Evolutionary conservation across 257 asterid genomes (phyloP).

Genomic region (Primulina eburnea): DNA sequence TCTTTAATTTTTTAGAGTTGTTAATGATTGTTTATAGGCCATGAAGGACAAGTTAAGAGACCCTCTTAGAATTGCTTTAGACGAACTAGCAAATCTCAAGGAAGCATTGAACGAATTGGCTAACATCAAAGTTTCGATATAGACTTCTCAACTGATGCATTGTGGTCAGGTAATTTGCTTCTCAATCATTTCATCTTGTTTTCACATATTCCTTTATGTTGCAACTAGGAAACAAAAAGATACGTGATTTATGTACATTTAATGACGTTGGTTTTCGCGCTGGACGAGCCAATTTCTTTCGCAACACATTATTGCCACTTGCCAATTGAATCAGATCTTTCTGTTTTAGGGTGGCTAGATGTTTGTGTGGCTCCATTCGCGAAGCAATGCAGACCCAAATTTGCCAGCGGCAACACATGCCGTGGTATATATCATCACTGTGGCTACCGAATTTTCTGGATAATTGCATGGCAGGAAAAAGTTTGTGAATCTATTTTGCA

Average conservation of each 20-base stretch:
- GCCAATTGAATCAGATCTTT: not conserved
- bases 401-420: not conserved
- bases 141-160: conserved; percentile 20
- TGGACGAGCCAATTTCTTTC: too few species aligned
- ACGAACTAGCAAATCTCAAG: conserved; percentile 53
- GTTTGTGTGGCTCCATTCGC: not conserved
- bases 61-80: conserved; percentile 59
- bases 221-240: not conserved
- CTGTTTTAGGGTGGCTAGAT: not conserved
- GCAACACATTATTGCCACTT: not conserved
- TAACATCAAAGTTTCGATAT: conserved; percentile 33
- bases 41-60: conserved; percentile 50
- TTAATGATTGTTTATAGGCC: conserved; percentile 31
- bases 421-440: not conserved
- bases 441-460: not conserved
- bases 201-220: conserved; percentile 1
- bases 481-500: not conserved
- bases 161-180: conserved; percentile 25
- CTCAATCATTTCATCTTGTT: conserved; percentile 14
- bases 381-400: not conserved
- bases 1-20: conserved; percentile 17
- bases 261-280: too few species aligned
- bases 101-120: conserved; percentile 39
- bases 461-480: not conserved
- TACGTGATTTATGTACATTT: not conserved